These are phyloP conservation scores for Neodidymelliopsis sp. DNA, from an alignment of 2,329 filamentous ascomycete species.

Conservation along the genomic window DNA sequence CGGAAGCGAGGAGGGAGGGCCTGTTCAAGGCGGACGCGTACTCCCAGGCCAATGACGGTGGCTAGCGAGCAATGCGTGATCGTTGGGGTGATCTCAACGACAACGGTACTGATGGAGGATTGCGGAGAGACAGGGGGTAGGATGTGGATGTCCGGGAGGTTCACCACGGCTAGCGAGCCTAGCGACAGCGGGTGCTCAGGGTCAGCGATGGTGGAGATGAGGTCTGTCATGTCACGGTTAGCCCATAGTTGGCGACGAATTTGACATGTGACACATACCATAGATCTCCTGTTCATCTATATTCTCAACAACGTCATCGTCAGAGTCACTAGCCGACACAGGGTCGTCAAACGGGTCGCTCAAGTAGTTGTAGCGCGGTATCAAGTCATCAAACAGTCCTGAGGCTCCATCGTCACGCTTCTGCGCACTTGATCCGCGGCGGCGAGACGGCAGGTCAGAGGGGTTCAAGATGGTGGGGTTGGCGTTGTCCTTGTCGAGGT, in stretches of 20 bases:
- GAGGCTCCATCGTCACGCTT: conserved; percentile 57
- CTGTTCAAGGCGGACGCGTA: conserved; percentile 89
- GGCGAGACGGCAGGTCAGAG: conserved; percentile 85
- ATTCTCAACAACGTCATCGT: conserved; percentile 73
- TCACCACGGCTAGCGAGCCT: conserved; percentile 92
- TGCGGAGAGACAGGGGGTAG: conserved; percentile 68
- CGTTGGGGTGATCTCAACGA: conserved; percentile 91
- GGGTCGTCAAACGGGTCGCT: conserved; percentile 58
- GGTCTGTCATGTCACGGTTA: conserved; percentile 64
- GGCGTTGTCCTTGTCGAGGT: conserved; percentile 70
- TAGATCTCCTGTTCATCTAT: conserved; percentile 99
- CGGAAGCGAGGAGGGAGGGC: conserved; percentile 90
- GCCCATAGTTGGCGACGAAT: conserved; percentile 4
- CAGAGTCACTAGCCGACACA: conserved; percentile 51
- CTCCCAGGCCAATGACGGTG: conserved; percentile 93
- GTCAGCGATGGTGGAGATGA: conserved; percentile 93
- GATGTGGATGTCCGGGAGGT: conserved; percentile 91
- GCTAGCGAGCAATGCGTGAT: conserved; percentile 97
- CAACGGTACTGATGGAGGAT: conserved; percentile 74
- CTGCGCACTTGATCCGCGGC: conserved; percentile 54
- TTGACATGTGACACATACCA: conserved; percentile 59
- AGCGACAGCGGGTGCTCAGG: conserved; percentile 95
- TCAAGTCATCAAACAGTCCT: conserved; percentile 63
- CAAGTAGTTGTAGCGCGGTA: conserved; percentile 58
- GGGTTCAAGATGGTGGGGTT: conserved; percentile 92